These are phyloP conservation scores for Hirsutella minnesotensis DNA, from an alignment of 2,329 filamentous ascomycete genomes.

Conservation along the genomic window DNA sequence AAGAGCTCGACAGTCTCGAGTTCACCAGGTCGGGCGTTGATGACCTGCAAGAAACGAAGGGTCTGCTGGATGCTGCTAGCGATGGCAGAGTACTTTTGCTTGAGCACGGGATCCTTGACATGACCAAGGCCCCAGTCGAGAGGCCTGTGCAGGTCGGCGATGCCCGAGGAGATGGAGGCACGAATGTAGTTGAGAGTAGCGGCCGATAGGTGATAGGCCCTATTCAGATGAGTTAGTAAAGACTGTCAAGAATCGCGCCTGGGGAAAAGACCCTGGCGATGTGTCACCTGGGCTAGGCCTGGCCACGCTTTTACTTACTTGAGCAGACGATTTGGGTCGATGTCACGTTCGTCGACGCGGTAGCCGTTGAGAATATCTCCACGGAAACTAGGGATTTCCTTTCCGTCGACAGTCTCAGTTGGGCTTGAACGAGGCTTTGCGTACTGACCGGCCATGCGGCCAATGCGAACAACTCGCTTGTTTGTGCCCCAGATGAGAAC, in stretches of 20 bases:
- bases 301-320: slow-evolving; percentile 29
- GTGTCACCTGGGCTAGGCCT: neutral
- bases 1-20: slow-evolving; percentile 89
- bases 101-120: slow-evolving; percentile 71
- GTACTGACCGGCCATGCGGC: slow-evolving; percentile 93
- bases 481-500: slow-evolving; percentile 81
- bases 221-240: slow-evolving; percentile 21
- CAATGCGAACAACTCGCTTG: slow-evolving; percentile 83
- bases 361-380: slow-evolving; percentile 95
- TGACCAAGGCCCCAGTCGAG: slow-evolving; percentile 93
- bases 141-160: slow-evolving; percentile 87
- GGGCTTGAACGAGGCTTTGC: slow-evolving; percentile 89
- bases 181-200: slow-evolving; percentile 91
- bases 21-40: slow-evolving; percentile 74
- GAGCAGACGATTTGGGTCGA: slow-evolving; percentile 76
- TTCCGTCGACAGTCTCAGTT: slow-evolving; percentile 69
- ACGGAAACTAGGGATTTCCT: slow-evolving; percentile 77
- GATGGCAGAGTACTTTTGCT: slow-evolving; percentile 75
- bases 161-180: slow-evolving; percentile 69
- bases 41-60: slow-evolving; percentile 84
- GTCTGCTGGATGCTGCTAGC: slow-evolving; percentile 82
- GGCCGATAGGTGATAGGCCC: slow-evolving; percentile 91
- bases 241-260: too few relatives aligned
- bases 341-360: slow-evolving; percentile 57
- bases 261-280: neutral